Evolutionary conservation across 148 eudicot species (phyloP).

Genomic region (Vaccinium myrtillus): DNA sequence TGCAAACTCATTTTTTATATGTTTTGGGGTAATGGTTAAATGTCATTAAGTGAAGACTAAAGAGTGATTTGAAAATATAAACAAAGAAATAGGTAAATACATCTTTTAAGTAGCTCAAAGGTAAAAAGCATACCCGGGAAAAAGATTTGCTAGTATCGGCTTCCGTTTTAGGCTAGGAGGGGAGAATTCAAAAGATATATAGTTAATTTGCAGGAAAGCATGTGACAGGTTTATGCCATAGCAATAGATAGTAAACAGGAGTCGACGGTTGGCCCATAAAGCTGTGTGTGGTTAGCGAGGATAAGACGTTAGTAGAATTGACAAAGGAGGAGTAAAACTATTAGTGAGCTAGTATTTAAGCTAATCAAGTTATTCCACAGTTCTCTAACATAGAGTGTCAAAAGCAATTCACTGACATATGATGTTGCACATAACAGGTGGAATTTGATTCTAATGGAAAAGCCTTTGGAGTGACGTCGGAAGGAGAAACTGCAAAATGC

Average conservation of each 20-base stretch:
- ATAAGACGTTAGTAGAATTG: background rate
- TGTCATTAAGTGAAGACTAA: background rate
- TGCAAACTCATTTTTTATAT: background rate
- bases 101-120: too few species aligned
- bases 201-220: too few species aligned
- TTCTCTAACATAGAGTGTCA: background rate
- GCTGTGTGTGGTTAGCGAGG: too few species aligned
- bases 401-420: background rate
- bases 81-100: background rate
- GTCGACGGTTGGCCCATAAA: background rate
- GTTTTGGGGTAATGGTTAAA: background rate
- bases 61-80: background rate
- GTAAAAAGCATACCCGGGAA: too few species aligned
- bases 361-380: background rate
- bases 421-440: constrained; percentile 43
- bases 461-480: constrained; percentile 82
- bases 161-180: too few species aligned
- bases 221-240: too few species aligned
- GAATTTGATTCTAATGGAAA: constrained; percentile 72
- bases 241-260: too few species aligned
- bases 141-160: too few species aligned
- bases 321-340: background rate
- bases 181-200: too few species aligned
- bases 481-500: constrained; percentile 98
- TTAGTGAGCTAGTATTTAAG: constrained; percentile 1